Evolutionary conservation across 352 stramenopile genomes (phyloP), one percentile per base, ranked within the genome.

Genomic region (Globisporangium radiosum): DNA sequence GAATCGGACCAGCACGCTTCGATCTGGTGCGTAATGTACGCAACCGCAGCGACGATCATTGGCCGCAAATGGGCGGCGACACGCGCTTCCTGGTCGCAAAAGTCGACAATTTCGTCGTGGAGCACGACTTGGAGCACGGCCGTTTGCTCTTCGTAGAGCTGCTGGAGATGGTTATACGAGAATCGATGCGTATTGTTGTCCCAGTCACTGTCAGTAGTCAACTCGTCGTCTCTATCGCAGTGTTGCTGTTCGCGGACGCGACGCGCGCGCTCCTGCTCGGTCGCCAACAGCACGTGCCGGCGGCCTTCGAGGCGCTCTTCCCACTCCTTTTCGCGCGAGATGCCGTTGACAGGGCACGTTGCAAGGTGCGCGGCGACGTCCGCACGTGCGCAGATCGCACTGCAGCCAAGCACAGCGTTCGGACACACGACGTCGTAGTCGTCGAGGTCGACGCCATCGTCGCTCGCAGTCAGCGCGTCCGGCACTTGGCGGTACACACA

Each of bases 401-500:
- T 90, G 59, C 85, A 94, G 0, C 85, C 85, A 8, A 94, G 69
- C 48, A 94, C 72, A 0, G 85, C 85, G 52, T 94, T 92, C 8
- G 85, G 85, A 64, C 85, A 94, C 15, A 94, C 85, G 4, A 94
- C 74, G 51, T 94, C 81, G 64, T 94, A 94, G 47, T 80, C 87
- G 43, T 89, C 76, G 47, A 94, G 75, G 59, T 94, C 81, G 48
- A 85, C 76, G 4, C 56, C 68, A 1, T 71, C 51, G 5, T 63
- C 60, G 40, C 87, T 71, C 19, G 92, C 80, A 17, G 71, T 69
- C 50, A 90, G 63, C 37, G 72, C 85, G 54, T 94, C 85, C 0
- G 85, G 85, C 37, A 92, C 82, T 54, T 94, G 81, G 8, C 85
- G 73, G 45, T 86, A 94, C 38, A 77, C 73, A 55, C 85, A 94